These are phyloP conservation scores for Candida dubliniensis DNA, from an alignment of 1,139 yeast genomes.

Conservation along the genomic window DNA sequence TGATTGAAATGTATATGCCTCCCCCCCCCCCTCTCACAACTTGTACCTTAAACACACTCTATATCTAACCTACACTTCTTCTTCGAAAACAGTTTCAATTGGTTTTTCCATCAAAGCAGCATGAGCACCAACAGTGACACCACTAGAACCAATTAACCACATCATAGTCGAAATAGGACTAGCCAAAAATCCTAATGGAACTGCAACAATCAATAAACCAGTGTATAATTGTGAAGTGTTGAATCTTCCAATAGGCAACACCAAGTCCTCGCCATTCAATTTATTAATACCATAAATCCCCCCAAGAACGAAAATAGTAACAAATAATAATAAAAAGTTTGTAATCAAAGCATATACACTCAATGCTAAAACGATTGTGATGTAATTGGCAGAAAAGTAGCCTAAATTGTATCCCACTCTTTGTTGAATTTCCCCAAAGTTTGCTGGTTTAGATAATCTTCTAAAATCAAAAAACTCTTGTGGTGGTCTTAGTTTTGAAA, in stretches of 20 bases:
- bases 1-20: background rate
- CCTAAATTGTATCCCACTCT: slow-evolving; percentile 84
- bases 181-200: slow-evolving; percentile 90
- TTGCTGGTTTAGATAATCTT: slow-evolving; percentile 85
- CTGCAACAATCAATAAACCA: slow-evolving; percentile 70
- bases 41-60: background rate
- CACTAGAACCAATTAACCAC: slow-evolving; percentile 97
- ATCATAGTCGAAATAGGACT: slow-evolving; percentile 90
- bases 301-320: slow-evolving; percentile 61
- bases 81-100: slow-evolving; percentile 95
- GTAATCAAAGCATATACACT: slow-evolving; percentile 64
- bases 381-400: slow-evolving; percentile 86
- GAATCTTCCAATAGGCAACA: slow-evolving; percentile 63
- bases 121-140: slow-evolving; percentile 83
- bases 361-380: slow-evolving; percentile 69
- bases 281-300: slow-evolving; percentile 80
- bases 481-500: slow-evolving; percentile 79
- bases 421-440: slow-evolving; percentile 85
- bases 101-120: slow-evolving; percentile 97
- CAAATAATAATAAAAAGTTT: slow-evolving; percentile 80
- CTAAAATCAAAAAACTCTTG: slow-evolving; percentile 92
- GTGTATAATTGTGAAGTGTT: slow-evolving; percentile 88
- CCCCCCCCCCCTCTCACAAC: too few species aligned
- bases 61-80: slow-evolving; percentile 48
- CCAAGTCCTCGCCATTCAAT: slow-evolving; percentile 80